phyloP scores from a whole-genome alignment of 768 basidiomycete species.

The Collybia mongolica region DNA sequence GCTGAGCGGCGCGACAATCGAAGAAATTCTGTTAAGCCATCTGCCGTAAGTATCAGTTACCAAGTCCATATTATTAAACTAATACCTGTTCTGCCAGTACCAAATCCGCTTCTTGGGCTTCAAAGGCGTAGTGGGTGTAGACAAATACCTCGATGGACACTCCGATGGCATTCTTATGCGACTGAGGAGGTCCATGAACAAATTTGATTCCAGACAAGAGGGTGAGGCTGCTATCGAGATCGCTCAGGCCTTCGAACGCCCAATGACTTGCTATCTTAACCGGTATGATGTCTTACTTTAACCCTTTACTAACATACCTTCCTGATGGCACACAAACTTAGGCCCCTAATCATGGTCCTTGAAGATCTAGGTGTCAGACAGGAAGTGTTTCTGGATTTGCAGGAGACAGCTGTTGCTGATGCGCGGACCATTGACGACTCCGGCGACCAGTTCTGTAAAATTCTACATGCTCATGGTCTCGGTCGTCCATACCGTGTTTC shows the following conservation, averaged over 20 bases:
- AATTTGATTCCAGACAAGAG: conserved; percentile 56
- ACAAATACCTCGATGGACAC: conserved; percentile 45
- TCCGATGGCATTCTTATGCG: conserved; percentile 62
- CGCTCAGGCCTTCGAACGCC: conserved; percentile 57
- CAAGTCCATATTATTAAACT: not conserved
- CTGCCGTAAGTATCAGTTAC: conserved; percentile 50
- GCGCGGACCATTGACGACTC: conserved; percentile 62
- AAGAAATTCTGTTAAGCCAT: conserved; percentile 43
- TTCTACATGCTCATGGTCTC: conserved; percentile 49
- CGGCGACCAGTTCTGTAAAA: conserved; percentile 39
- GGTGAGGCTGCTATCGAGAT: conserved; percentile 69
- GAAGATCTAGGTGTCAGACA: conserved; percentile 69
- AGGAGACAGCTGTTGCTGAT: conserved; percentile 53
- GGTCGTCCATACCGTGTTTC: conserved; percentile 48
- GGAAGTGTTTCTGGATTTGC: conserved; percentile 60
- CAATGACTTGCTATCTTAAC: conserved; percentile 69
- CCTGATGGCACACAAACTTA: conserved; percentile 20
- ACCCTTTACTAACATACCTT: not conserved
- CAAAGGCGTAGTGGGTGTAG: conserved; percentile 79
- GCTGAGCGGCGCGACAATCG: conserved; percentile 34
- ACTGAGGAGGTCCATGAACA: conserved; percentile 71
- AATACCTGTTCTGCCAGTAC: conserved; percentile 39
- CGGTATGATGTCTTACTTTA: conserved; percentile 38
- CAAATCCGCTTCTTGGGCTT: conserved; percentile 83
- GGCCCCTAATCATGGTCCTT: conserved; percentile 74